Evolutionary conservation across 164 flowering plant species (phyloP).

Genomic region (Taxillus chinensis): DNA sequence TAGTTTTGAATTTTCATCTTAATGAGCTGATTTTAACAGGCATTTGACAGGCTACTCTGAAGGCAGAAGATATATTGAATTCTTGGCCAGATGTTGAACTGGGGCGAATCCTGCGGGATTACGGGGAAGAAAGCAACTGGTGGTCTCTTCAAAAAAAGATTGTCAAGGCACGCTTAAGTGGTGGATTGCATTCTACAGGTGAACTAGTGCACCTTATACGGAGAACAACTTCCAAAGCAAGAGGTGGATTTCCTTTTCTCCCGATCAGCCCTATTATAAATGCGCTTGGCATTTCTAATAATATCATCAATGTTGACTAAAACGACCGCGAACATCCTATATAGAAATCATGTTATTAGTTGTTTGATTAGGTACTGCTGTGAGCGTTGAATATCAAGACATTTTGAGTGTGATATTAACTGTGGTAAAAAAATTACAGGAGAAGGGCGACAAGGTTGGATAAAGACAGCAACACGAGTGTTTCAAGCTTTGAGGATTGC

Average conservation of each 20-base stretch:
- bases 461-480: conserved; percentile 90
- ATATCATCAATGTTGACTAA: too few species aligned
- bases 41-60: conserved; percentile 71
- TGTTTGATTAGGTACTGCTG: too few species aligned
- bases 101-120: conserved; percentile 73
- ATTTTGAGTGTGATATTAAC: too few species aligned
- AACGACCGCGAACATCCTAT: too few species aligned
- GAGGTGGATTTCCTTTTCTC: conserved; percentile 25
- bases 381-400: too few species aligned
- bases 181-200: conserved; percentile 75
- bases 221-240: conserved; percentile 23
- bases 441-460: conserved; percentile 95
- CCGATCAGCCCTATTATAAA: background rate
- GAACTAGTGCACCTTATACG: conserved; percentile 60
- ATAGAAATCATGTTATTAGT: too few species aligned
- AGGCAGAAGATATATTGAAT: conserved; percentile 81
- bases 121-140: conserved; percentile 97
- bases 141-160: conserved; percentile 56
- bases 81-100: conserved; percentile 89
- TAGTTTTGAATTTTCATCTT: background rate
- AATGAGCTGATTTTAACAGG: conserved; percentile 44
- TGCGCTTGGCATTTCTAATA: too few species aligned
- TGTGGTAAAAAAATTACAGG: background rate
- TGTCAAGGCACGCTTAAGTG: conserved; percentile 55
- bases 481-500: conserved; percentile 96